Percentiles rank a stretch among this genome's conserved stretches.
Conservation (phyloP, 306 rosid species). For the Dalbergia cultrata region DNA sequence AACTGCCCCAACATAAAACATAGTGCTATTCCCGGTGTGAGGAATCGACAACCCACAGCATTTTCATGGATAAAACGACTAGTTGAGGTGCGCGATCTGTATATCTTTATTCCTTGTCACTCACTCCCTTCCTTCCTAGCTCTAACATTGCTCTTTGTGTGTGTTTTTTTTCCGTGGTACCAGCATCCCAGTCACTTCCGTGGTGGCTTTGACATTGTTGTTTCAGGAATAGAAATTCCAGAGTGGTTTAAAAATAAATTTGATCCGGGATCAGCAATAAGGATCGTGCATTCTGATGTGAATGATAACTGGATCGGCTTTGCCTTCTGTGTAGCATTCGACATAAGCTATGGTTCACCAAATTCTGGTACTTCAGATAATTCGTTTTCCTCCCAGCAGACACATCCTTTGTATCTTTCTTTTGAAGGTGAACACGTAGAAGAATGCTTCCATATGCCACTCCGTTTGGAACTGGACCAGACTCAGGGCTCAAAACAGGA, state of each 20-base stretch:
- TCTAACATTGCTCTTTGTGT: not conserved
- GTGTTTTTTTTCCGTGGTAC: not conserved
- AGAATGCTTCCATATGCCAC: not conserved
- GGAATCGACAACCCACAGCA: too few species aligned
- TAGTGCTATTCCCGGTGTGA: not conserved
- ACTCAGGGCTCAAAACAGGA: too few species aligned
- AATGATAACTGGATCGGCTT: constrained; percentile 8
- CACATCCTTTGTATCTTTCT: constrained; percentile 14
- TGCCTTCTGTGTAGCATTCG: constrained; percentile 28
- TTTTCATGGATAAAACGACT: not conserved
- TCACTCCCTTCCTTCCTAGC: not conserved
- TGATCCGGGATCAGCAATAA: not conserved
- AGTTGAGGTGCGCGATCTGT: not conserved
- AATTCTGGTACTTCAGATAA: too few species aligned
- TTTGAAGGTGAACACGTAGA: constrained; percentile 26
- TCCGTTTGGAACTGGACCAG: too few species aligned
- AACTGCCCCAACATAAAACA: too few species aligned
- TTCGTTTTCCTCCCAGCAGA: not conserved
- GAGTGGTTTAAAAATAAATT: not conserved
- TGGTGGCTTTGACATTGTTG: constrained; percentile 36
- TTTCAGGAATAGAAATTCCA: not conserved
- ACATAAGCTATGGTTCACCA: too few species aligned
- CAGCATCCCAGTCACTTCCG: constrained; percentile 32
- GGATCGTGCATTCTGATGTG: not conserved
- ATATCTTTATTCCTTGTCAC: not conserved